Evolutionary conservation across 2,329 filamentous ascomycete species (phyloP), one percentile per base, ranked within the genome.

Genomic region (Colletotrichum sidae): DNA sequence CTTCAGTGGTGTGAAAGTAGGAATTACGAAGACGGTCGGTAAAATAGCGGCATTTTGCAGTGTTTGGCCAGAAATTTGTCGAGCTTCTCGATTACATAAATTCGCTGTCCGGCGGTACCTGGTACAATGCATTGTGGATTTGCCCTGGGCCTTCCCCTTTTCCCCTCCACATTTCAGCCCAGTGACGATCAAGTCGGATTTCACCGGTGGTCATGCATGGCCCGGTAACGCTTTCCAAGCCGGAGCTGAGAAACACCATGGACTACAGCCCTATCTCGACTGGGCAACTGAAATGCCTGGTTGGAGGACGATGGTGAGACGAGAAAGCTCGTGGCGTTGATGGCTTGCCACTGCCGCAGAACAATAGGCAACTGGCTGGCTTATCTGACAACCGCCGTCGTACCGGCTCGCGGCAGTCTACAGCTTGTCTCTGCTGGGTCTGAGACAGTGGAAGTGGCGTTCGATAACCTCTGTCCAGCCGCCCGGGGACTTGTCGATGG

Each of bases 291-390:
- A 25, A 15, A 15, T 35, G 8, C 55, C 33, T 64, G 38, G 47
- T 41, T 42, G 17, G 41, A n/a, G 45, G 45, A 58, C 53, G 37
- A 47, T 67, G 55, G 60, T 65, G 47, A 42, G 62, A 52, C 62
- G 46, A 39, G 41, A 57, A 56, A 53, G 52, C 35, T 47, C 47
- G 4, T 57, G 62, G 55, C 56, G 61, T 35, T 10, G 15, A 49
- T 59, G 55, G 52, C 58, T 65, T 61, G 52, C 47, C 47, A 41
- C 52, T 60, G 55, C 52, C 58, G 57, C 62, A n/a, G 41, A 46
- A 50, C 44, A 42, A 38, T 35, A 11, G 34, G 49, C 51, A 60
- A 55, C 56, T 35, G 41, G 42, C 12, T n/a, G 6, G 44, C 17
- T 15, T 15, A 33, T 35, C 39, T 56, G 47, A 8, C 37, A 12